Conservation (phyloP, 495 filamentous ascomycete species). For the Neurospora intermedia region DNA sequence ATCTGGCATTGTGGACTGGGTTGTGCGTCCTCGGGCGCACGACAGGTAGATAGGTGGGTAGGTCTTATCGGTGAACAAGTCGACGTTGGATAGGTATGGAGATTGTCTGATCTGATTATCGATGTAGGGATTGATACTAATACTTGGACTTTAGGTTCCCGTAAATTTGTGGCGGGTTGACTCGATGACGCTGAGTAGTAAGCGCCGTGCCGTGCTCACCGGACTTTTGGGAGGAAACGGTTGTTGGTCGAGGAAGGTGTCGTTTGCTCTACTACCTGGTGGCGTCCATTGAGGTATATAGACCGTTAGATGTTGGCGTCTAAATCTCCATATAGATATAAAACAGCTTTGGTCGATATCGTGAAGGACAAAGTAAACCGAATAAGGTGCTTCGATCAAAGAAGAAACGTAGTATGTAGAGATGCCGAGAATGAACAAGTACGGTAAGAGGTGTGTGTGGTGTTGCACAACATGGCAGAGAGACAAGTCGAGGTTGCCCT, state of each 20-base stretch:
- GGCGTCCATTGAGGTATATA: background rate
- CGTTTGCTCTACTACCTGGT: background rate
- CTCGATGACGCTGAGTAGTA: background rate
- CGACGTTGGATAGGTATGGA: no score
- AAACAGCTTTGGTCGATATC: background rate
- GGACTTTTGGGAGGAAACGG: background rate
- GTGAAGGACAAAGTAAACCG: background rate
- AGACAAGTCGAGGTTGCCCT: background rate
- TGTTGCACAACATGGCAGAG: background rate
- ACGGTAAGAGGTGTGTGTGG: background rate
- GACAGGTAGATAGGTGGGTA: background rate
- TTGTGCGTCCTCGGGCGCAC: background rate
- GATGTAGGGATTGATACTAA: conserved; percentile 2
- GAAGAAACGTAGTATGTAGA: background rate
- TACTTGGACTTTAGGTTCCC: background rate
- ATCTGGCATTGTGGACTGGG: conserved; percentile 16
- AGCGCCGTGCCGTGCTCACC: background rate
- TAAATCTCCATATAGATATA: background rate
- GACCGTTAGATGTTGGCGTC: background rate
- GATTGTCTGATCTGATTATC: background rate
- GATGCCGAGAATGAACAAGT: background rate
- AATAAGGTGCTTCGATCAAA: background rate
- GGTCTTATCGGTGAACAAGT: background rate
- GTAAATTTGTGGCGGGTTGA: background rate
- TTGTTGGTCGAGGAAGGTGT: background rate